These are phyloP conservation scores for Candida gorgasii DNA, from an alignment of 805 yeast genomes.

Conservation along the genomic window DNA sequence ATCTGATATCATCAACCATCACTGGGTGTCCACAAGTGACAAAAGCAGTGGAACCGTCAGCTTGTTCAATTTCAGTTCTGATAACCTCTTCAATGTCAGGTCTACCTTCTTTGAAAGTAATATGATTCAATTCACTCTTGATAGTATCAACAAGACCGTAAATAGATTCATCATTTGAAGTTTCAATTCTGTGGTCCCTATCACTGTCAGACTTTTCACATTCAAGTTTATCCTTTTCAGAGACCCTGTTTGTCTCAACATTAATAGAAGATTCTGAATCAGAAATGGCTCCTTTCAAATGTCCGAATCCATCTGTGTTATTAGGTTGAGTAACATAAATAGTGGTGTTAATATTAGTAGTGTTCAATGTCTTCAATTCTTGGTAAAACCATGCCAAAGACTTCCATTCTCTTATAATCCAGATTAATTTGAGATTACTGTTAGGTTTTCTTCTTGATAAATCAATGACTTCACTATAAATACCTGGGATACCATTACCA, in stretches of 20 bases:
- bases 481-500: conserved; percentile 73
- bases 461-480: conserved; percentile 41
- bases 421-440: conserved; percentile 46
- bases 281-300: conserved; percentile 14
- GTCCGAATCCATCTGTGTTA: conserved; percentile 11
- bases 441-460: conserved; percentile 25
- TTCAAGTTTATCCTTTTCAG: conserved; percentile 13
- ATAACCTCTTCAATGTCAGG: conserved; percentile 48
- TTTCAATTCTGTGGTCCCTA: conserved; percentile 1
- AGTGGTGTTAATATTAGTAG: conserved; percentile 29
- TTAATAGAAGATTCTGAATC: conserved; percentile 14
- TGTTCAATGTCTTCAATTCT: conserved; percentile 36
- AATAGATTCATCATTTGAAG: conserved; percentile 4
- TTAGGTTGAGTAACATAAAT: conserved; percentile 32
- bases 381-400: conserved; percentile 52
- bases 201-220: not conserved
- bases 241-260: conserved; percentile 1
- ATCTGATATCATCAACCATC: conserved; percentile 59
- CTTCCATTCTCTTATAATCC: conserved; percentile 63
- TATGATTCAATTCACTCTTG: conserved; percentile 26
- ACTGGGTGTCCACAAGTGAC: conserved; percentile 64
- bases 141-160: conserved; percentile 14
- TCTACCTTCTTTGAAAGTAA: conserved; percentile 46
- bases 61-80: conserved; percentile 30
- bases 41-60: conserved; percentile 48